Evolutionary conservation across 169 alveolate genomes (phyloP), one percentile per base, ranked within the genome.

Genomic region (Plasmodium ovale): DNA sequence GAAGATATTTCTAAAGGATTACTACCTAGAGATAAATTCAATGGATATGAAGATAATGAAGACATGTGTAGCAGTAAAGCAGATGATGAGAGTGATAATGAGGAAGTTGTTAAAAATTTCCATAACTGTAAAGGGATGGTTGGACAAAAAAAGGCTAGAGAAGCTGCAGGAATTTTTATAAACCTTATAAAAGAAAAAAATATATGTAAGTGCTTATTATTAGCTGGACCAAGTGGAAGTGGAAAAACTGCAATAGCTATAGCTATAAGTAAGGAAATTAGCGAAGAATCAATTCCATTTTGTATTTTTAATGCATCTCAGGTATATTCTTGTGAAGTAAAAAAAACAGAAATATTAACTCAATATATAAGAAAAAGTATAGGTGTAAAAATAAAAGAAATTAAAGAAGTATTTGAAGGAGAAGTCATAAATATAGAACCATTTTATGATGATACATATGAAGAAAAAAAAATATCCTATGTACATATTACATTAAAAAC

Each of bases 181-280:
- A 99, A 98, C 73, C 94, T 99, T 92, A 98, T 99, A 82, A 97
- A 96, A 90, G 94, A 97, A 42, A 99, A 98, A 95, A 98, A 98
- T 89, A 97, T 99, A 19, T 85, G 91, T 51, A 93, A 93, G 72
- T 95, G 96, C 19, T 91, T 95, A 25, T 90, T 95, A 37, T 87
- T 96, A 56, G 99, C 98, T 47, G 99, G 99, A 5, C 99, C 99
- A 23, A 98, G 99, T 60, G 99, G 99, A 59, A 98, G 99, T 51
- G 99, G 99, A 39, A 99, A 99, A 94, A 99, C 99, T 0, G 99
- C 99, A 0, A 96, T 99, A 37, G 99, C 99, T 64, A 96, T 98
- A 92, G 99, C 99, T 3, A 97, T 99, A 44, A 99, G 99, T 7
- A 98, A 97, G 72, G 99, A 99, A 94, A 96, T 99, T 44, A 99